Evolutionary conservation across 2,329 filamentous ascomycete species (phyloP).

Genomic region (Chaetomium globosum): DNA sequence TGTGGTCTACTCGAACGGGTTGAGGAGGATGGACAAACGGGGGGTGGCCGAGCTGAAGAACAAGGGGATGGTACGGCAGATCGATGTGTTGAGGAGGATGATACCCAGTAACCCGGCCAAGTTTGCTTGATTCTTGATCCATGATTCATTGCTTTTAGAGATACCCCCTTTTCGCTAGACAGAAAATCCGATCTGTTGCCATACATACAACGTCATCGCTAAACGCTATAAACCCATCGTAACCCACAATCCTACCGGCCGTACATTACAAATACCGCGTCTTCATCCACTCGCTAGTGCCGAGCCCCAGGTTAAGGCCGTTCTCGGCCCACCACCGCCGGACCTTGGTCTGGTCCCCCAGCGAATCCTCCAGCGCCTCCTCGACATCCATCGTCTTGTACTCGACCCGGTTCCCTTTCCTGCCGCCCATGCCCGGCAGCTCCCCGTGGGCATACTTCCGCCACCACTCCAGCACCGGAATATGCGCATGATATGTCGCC

Average conservation of each 20-base stretch:
- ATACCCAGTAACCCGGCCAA: slow-evolving; percentile 65
- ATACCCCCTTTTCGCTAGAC: slow-evolving; percentile 18
- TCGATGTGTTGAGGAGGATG: slow-evolving; percentile 67
- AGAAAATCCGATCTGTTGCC: slow-evolving; percentile 2
- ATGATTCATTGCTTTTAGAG: slow-evolving; percentile 28
- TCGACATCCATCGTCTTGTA: slow-evolving; percentile 96
- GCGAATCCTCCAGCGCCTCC: slow-evolving; percentile 86
- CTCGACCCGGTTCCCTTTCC: slow-evolving; percentile 71
- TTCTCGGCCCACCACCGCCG: slow-evolving; percentile 86
- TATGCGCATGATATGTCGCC: slow-evolving; percentile 83
- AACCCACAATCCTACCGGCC: neutral
- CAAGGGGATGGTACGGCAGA: slow-evolving; percentile 66
- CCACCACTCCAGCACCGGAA: slow-evolving; percentile 91
- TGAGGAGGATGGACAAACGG: slow-evolving; percentile 59
- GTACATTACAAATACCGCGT: slow-evolving; percentile 64
- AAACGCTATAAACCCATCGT: neutral
- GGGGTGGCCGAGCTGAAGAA: slow-evolving; percentile 66
- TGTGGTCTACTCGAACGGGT: slow-evolving; percentile 69
- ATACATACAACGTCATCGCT: neutral
- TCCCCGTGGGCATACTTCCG: slow-evolving; percentile 65
- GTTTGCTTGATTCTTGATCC: slow-evolving; percentile 43
- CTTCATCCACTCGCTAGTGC: slow-evolving; percentile 89
- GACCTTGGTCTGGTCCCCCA: slow-evolving; percentile 70
- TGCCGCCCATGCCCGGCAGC: slow-evolving; percentile 57
- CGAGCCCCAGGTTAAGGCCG: slow-evolving; percentile 76